Evolutionary conservation across 768 basidiomycete genomes (phyloP).

Genomic region (Antrodiella citrinella): DNA sequence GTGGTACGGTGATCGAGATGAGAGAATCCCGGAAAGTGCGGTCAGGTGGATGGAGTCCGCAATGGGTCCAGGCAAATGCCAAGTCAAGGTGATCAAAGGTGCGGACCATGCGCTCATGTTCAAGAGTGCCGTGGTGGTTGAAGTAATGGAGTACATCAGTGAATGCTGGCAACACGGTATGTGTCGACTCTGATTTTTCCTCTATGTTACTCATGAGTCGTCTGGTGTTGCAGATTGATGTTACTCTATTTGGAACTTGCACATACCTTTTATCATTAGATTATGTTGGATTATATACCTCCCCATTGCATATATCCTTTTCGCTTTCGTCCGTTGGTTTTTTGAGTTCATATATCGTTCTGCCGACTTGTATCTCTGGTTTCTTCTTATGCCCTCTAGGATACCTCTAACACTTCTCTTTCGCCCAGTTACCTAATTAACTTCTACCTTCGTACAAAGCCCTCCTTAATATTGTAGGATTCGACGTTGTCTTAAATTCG

Average conservation of each 20-base stretch:
- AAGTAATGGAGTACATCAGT: slow-evolving; percentile 66
- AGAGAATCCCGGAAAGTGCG: slow-evolving; percentile 86
- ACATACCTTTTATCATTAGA: slow-evolving; percentile 5
- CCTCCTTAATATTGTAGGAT: background rate
- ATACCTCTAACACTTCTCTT: background rate
- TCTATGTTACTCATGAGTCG: background rate
- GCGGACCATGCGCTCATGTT: slow-evolving; percentile 95
- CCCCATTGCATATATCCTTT: slow-evolving; percentile 14
- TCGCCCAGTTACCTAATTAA: background rate
- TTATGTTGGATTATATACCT: slow-evolving; percentile 25
- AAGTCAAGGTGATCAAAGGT: slow-evolving; percentile 74
- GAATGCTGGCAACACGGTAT: slow-evolving; percentile 31
- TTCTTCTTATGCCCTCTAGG: background rate
- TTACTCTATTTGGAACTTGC: background rate
- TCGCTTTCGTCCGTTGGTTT: slow-evolving; percentile 7
- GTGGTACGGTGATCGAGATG: slow-evolving; percentile 93
- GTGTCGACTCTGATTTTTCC: slow-evolving; percentile 1
- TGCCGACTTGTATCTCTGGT: background rate
- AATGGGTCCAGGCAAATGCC: slow-evolving; percentile 69
- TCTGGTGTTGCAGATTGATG: background rate
- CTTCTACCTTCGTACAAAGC: background rate
- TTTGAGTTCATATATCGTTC: slow-evolving; percentile 1
- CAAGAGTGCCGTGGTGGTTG: slow-evolving; percentile 77
- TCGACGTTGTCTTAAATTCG: background rate
- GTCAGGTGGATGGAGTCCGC: slow-evolving; percentile 88